Percentiles rank a stretch among this genome's conserved stretches.
Conservation (phyloP, 2,329 filamentous ascomycete genomes). For the Pseudogymnoascus sp. region DNA sequence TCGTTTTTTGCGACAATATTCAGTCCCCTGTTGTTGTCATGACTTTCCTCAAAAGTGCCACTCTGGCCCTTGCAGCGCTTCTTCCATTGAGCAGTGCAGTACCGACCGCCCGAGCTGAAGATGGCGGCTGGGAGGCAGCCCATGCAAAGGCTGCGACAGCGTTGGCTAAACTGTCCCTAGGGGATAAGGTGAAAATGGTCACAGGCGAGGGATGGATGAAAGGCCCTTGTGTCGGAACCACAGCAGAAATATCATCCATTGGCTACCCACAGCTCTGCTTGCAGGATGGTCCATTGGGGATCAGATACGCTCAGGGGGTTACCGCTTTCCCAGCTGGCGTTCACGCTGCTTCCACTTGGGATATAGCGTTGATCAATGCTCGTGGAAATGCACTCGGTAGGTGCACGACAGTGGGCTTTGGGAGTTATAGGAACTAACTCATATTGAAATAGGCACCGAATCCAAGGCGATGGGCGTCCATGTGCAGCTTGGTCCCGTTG, state of each 20-base stretch:
- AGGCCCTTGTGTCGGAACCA: conserved; percentile 61
- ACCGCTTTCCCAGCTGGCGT: conserved; percentile 77
- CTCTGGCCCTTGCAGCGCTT: conserved; percentile 1
- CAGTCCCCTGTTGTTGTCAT: neutral
- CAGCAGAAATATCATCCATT: conserved; percentile 45
- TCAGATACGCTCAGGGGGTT: conserved; percentile 62
- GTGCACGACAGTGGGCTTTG: neutral
- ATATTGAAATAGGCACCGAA: conserved; percentile 55
- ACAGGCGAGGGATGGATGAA: conserved; percentile 71
- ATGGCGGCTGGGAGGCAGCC: conserved; percentile 53
- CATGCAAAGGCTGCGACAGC: conserved; percentile 62
- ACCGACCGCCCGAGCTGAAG: neutral
- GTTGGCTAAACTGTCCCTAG: conserved; percentile 60
- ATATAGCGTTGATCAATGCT: conserved; percentile 63
- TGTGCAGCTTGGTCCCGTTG: conserved; percentile 66
- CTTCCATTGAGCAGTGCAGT: neutral
- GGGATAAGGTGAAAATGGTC: conserved; percentile 73
- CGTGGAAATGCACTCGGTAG: conserved; percentile 43
- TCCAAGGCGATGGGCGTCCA: conserved; percentile 64
- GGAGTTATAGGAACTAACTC: neutral
- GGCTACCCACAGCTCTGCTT: conserved; percentile 68
- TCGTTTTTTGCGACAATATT: neutral
- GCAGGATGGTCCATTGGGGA: conserved; percentile 72
- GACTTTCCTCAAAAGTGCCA: neutral
- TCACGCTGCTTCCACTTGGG: conserved; percentile 74